phyloP scores from a whole-genome alignment of 768 basidiomycete genomes.

The Filobasidium floriforme region DNA sequence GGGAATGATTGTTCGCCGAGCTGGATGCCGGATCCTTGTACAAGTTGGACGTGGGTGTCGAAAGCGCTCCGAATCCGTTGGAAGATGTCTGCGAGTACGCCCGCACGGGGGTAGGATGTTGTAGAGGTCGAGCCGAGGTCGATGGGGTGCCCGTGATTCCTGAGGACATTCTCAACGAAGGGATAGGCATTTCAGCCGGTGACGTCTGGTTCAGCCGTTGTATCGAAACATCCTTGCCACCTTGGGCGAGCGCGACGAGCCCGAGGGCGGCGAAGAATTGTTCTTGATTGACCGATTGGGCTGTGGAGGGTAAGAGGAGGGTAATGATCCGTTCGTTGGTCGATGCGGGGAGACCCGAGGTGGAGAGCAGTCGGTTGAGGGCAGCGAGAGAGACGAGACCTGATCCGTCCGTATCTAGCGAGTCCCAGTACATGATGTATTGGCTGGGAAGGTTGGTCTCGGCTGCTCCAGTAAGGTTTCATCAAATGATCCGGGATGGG shows the following conservation, averaged over 20 bases:
- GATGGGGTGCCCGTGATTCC: neutral
- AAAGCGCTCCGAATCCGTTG: constrained; percentile 16
- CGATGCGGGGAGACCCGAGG: constrained; percentile 69
- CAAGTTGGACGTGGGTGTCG: constrained; percentile 7
- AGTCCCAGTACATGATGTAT: constrained; percentile 65
- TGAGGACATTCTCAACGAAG: constrained; percentile 5
- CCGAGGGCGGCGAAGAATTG: constrained; percentile 90
- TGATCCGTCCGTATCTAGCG: constrained; percentile 61
- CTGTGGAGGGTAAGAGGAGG: constrained; percentile 67
- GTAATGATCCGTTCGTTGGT: constrained; percentile 84
- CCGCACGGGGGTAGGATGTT: constrained; percentile 12
- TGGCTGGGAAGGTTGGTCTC: constrained; percentile 71
- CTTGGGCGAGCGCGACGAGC: constrained; percentile 75
- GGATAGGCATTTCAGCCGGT: constrained; percentile 7
- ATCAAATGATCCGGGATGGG: too few relatives aligned
- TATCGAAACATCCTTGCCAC: constrained; percentile 56
- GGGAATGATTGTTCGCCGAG: neutral
- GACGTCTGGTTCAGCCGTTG: constrained; percentile 14
- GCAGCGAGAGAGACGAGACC: constrained; percentile 78
- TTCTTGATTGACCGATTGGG: constrained; percentile 64
- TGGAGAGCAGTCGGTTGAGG: constrained; percentile 68
- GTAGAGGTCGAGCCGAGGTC: neutral
- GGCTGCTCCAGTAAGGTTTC: constrained; percentile 26
- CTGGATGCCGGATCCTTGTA: neutral
- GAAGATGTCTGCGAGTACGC: constrained; percentile 17